phyloP scores from a whole-genome alignment of 495 filamentous ascomycete species.

The Daldinia concentrica region DNA sequence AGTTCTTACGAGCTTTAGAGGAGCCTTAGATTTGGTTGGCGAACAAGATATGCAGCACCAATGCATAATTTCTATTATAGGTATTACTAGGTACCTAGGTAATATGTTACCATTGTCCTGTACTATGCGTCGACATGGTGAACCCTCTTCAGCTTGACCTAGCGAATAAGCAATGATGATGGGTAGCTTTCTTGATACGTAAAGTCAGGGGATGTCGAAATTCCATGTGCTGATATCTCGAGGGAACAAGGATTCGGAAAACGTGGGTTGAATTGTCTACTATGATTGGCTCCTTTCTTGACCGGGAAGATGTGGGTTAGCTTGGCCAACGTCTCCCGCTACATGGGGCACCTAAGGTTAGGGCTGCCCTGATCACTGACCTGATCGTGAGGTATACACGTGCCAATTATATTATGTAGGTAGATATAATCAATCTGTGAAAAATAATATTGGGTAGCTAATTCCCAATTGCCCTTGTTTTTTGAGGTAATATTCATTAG shows the following conservation, averaged over 20 bases:
- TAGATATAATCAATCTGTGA: neutral
- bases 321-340: neutral
- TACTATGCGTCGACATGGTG: neutral
- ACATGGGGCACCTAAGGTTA: neutral
- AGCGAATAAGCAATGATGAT: constrained; percentile 10
- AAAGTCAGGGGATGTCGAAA: constrained; percentile 7
- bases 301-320: neutral
- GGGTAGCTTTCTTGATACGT: constrained; percentile 1
- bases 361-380: neutral
- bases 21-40: neutral
- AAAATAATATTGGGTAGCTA: neutral
- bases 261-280: constrained; percentile 26
- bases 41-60: neutral
- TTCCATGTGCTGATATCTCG: constrained; percentile 10
- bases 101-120: neutral
- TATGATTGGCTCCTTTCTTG: constrained; percentile 24
- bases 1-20: constrained; percentile 2
- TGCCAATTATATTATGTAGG: neutral
- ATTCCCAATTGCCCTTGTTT: neutral
- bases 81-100: neutral
- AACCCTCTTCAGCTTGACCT: neutral
- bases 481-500: neutral
- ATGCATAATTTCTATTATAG: neutral
- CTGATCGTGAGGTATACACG: neutral
- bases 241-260: constrained; percentile 9